Evolutionary conservation across 371 early-diverging fungal genomes (phyloP), one percentile per base, ranked within the genome.

Genomic region (Zychaea mexicana): DNA sequence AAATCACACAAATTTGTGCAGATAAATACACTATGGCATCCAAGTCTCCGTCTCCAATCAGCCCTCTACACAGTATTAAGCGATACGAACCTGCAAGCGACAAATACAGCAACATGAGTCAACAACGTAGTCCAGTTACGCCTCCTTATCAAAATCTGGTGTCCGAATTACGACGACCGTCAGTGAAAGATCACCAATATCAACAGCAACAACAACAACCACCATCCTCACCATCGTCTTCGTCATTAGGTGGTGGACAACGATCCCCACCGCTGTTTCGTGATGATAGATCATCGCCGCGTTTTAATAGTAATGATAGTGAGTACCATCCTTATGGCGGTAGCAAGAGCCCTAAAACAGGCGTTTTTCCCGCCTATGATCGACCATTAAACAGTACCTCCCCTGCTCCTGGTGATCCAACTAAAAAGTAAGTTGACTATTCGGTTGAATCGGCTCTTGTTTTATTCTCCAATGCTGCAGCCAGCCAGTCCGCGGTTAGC

Each of bases 311-410:
- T 9, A 26, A 38, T 13, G 62, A 61, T 53, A 22, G 53, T 49
- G 12, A 22, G 19, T 42, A 62, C 36, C n/a, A 46, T 42, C 4
- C 42, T 42, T 8, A 5, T 33, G 33, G 33, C 8, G 12, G 33
- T 33, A 33, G 33, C 33, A 5, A 33, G 12, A 58, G 65, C 26
- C 66, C 64, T 33, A 60, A 61, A 38, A 61, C 65, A 31, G 47
- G 45, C 30, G 26, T 38, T 47, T 58, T 57, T 33, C 46, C 59
- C 15, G 45, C 57, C 17, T 39, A 69, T 27, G 62, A 66, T 56
- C 62, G 66, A 57, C 74, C 74, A 58, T 66, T 71, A 28, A 78
- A 78, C 63, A 73, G 73, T 27, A 75, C 67, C n/a, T 73, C 76
- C 10, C 78, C 76, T 57, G 75, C 76, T 21, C 76, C 78, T 15